Evolutionary conservation across 1,139 yeast species (phyloP).

Genomic region (Suhomyces kunorum): DNA sequence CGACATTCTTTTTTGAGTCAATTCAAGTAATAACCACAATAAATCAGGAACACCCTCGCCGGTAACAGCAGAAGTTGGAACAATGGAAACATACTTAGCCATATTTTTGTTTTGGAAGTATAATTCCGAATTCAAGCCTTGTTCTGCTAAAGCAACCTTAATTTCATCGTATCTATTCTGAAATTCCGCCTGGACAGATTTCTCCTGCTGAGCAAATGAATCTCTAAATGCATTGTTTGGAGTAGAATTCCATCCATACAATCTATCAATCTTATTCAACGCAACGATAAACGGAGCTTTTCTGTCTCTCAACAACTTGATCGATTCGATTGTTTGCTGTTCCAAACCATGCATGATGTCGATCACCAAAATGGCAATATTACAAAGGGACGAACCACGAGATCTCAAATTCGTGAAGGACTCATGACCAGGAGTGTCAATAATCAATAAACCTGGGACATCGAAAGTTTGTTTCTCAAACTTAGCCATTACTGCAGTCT

Average conservation of each 20-base stretch:
- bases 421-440: slow-evolving; percentile 99
- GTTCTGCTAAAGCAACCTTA: slow-evolving; percentile 92
- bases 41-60: slow-evolving; percentile 99
- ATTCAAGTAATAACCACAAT: slow-evolving; percentile 89
- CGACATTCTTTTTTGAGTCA: slow-evolving; percentile 98
- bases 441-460: slow-evolving; percentile 94
- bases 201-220: slow-evolving; percentile 77
- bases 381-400: slow-evolving; percentile 98
- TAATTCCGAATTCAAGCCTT: slow-evolving; percentile 95
- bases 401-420: slow-evolving; percentile 96
- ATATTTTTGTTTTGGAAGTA: slow-evolving; percentile 93
- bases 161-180: slow-evolving; percentile 83
- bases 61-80: slow-evolving; percentile 97
- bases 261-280: slow-evolving; percentile 93
- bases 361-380: slow-evolving; percentile 95
- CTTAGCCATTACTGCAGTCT: slow-evolving; percentile 87
- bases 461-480: slow-evolving; percentile 85
- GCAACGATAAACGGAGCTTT: slow-evolving; percentile 98
- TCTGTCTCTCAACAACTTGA: slow-evolving; percentile 87
- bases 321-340: slow-evolving; percentile 95
- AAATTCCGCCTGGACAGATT: slow-evolving; percentile 89
- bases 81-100: slow-evolving; percentile 90
- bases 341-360: slow-evolving; percentile 99
- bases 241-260: slow-evolving; percentile 87
- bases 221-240: slow-evolving; percentile 97